Evolutionary conservation across 257 asterid genomes (phyloP).

Genomic region (Solanum appendiculatum): DNA sequence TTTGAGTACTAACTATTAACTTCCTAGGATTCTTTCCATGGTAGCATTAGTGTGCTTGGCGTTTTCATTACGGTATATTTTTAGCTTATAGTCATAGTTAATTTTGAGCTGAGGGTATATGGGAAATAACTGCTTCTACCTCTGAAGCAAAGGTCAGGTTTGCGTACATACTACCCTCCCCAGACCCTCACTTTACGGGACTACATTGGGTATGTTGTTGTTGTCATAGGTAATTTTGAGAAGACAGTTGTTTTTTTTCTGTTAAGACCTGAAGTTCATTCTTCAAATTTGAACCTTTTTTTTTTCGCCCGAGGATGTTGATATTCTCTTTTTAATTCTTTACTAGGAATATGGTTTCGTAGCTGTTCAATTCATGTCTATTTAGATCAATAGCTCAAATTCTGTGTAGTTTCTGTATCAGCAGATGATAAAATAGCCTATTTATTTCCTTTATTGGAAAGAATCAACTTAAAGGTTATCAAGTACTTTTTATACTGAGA

Average conservation of each 20-base stretch:
- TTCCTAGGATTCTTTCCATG: not conserved
- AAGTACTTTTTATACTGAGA: not conserved
- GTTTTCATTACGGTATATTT: too few species aligned
- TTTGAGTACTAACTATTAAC: not conserved
- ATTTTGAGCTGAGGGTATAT: not conserved
- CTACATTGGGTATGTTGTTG: too few species aligned
- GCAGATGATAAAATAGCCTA: not conserved
- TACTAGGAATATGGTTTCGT: not conserved
- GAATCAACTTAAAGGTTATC: not conserved
- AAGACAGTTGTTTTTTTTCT: not conserved
- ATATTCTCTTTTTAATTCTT: not conserved
- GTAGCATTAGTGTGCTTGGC: too few species aligned
- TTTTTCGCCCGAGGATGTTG: not conserved
- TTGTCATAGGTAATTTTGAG: not conserved
- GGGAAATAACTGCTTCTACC: not conserved
- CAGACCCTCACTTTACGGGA: too few species aligned
- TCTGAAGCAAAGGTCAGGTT: not conserved
- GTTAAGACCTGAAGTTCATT: not conserved
- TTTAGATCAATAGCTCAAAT: not conserved
- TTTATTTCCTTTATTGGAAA: not conserved
- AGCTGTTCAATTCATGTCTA: not conserved
- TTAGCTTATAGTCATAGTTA: not conserved
- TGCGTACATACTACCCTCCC: not conserved
- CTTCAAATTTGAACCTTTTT: not conserved
- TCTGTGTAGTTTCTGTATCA: not conserved